Evolutionary conservation across 1,139 yeast genomes (phyloP).

Genomic region (Zygoascus sp.): DNA sequence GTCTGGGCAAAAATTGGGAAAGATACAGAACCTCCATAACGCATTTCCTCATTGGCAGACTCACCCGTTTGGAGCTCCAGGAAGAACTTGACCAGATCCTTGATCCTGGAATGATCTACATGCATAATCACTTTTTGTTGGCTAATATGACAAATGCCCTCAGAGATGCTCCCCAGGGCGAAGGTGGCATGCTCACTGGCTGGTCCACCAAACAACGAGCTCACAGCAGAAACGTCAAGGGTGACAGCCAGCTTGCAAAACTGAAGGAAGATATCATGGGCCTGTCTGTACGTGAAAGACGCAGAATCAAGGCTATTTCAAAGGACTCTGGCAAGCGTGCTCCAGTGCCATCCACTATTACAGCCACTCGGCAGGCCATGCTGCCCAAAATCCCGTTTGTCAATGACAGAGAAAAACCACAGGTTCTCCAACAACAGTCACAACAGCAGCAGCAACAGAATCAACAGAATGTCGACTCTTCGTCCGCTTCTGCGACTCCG

Average conservation of each 20-base stretch:
- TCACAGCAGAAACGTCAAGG: slow-evolving; percentile 27
- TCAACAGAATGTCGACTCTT: slow-evolving; percentile 3
- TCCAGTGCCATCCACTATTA: slow-evolving; percentile 68
- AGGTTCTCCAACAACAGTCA: too few species aligned
- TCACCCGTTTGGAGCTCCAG: slow-evolving; percentile 72
- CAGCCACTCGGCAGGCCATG: slow-evolving; percentile 77
- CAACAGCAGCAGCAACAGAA: too few species aligned
- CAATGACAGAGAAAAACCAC: slow-evolving; percentile 36
- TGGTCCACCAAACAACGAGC: slow-evolving; percentile 47
- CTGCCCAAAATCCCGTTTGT: slow-evolving; percentile 87
- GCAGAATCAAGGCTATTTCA: slow-evolving; percentile 77
- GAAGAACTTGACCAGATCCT: slow-evolving; percentile 51
- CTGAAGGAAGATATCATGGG: slow-evolving; percentile 85
- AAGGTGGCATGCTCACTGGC: slow-evolving; percentile 40
- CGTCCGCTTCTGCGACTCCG: slow-evolving; percentile 13
- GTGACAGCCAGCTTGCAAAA: slow-evolving; percentile 61
- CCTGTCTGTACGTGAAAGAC: slow-evolving; percentile 76
- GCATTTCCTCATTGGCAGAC: slow-evolving; percentile 54
- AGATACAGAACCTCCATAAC: slow-evolving; percentile 77
- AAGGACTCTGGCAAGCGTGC: slow-evolving; percentile 71
- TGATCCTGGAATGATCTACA: slow-evolving; percentile 46
- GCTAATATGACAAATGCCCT: slow-evolving; percentile 82
- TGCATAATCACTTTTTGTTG: slow-evolving; percentile 79
- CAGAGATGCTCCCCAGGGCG: slow-evolving; percentile 62
- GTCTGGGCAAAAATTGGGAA: slow-evolving; percentile 78